phyloP scores from a whole-genome alignment of 129 eudicot genomes.

The Artemisia annua region DNA sequence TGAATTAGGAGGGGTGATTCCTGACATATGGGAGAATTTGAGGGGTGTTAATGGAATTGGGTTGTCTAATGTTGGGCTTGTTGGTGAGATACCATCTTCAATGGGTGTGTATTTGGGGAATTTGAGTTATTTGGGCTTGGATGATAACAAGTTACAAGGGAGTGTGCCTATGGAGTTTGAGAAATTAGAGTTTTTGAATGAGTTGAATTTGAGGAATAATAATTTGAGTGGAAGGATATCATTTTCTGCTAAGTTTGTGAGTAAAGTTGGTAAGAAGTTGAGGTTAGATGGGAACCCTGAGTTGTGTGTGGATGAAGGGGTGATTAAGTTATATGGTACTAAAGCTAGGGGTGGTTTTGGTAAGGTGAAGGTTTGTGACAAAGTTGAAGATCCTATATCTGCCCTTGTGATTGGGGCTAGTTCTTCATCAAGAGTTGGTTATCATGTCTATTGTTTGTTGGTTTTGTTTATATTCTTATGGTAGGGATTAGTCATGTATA shows the following conservation, averaged over 20 bases:
- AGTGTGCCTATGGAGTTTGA: conserved; percentile 67
- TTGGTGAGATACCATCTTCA: conserved; percentile 69
- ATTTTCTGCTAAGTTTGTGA: conserved; percentile 46
- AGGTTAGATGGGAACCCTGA: conserved; percentile 63
- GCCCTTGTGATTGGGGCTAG: conserved; percentile 41
- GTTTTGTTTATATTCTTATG: neutral
- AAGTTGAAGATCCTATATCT: conserved; percentile 35
- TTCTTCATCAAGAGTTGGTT: conserved; percentile 14
- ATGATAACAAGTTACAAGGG: conserved; percentile 63
- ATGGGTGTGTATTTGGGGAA: conserved; percentile 63
- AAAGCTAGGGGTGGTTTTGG: conserved; percentile 37
- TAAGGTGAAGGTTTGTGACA: conserved; percentile 45
- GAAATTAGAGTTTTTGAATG: conserved; percentile 43
- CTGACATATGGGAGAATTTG: conserved; percentile 76
- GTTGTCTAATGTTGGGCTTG: conserved; percentile 53
- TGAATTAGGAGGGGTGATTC: conserved; percentile 71
- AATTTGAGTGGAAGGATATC: conserved; percentile 70
- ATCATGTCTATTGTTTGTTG: neutral
- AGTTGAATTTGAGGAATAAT: conserved; percentile 67
- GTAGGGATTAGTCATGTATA: conserved; percentile 1
- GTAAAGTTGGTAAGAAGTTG: conserved; percentile 52
- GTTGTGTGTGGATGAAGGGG: conserved; percentile 59
- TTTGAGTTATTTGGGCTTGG: conserved; percentile 55
- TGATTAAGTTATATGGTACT: conserved; percentile 21
- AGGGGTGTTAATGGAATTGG: conserved; percentile 61